Percentiles rank a stretch among this genome's conserved stretches.
Conservation (phyloP, 768 basidiomycete species). For the Imleria badia region DNA sequence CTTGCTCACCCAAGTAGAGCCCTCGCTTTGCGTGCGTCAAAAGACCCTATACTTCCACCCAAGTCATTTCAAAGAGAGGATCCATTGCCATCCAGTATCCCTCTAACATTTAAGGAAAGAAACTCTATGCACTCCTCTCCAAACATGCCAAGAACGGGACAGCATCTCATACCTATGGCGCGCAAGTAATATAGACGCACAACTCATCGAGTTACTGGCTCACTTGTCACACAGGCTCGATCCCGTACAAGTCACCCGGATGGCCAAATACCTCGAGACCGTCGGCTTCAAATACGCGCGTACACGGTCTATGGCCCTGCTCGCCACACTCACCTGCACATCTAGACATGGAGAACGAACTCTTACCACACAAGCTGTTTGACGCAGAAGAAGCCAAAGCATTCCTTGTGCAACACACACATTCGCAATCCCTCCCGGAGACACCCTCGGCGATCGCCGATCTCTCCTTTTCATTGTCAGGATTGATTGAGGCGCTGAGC, state of each 20-base stretch:
- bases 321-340: too few species aligned
- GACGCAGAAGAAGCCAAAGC: constrained; percentile 75
- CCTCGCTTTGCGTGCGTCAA: constrained; percentile 85
- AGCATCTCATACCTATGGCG: constrained; percentile 95
- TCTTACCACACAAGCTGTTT: constrained; percentile 92
- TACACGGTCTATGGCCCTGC: too few species aligned
- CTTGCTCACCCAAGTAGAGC: constrained; percentile 59
- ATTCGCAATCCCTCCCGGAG: constrained; percentile 45
- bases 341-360: constrained; percentile 99
- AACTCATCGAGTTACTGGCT: not conserved
- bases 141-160: constrained; percentile 76
- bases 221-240: constrained; percentile 68
- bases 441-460: constrained; percentile 49
- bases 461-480: constrained; percentile 44
- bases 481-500: too few species aligned
- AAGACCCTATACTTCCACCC: constrained; percentile 89
- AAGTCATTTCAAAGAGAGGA: constrained; percentile 93
- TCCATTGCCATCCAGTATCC: constrained; percentile 85
- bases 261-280: constrained; percentile 98
- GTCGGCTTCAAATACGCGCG: too few species aligned
- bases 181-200: constrained; percentile 79
- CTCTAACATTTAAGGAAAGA: constrained; percentile 81
- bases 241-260: constrained; percentile 96
- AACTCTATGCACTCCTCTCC: constrained; percentile 73
- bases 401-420: constrained; percentile 41